phyloP scores from a whole-genome alignment of 805 yeast species.

The Saturnispora sanitii region DNA sequence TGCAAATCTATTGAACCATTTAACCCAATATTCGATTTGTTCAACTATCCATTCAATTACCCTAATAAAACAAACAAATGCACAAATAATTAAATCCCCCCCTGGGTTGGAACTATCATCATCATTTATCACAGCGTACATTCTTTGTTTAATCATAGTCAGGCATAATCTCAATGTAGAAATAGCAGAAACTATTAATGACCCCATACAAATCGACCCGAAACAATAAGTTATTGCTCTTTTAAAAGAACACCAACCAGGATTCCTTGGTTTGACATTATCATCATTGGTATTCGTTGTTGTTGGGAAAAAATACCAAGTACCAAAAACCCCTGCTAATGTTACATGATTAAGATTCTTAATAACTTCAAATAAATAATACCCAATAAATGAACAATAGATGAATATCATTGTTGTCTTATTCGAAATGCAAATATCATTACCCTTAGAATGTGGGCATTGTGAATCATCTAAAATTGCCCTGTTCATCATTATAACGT shows the following conservation, averaged over 20 bases:
- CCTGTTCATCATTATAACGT: conserved; percentile 32
- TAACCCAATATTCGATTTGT: conserved; percentile 35
- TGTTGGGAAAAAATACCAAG: conserved; percentile 70
- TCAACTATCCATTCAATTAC: conserved; percentile 57
- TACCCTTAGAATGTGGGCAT: conserved; percentile 24
- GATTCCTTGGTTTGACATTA: conserved; percentile 59
- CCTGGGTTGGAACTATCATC: conserved; percentile 42
- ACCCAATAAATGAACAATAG: conserved; percentile 74
- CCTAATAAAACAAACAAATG: conserved; percentile 34
- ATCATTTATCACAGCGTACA: conserved; percentile 27
- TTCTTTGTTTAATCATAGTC: conserved; percentile 35
- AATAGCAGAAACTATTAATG: conserved; percentile 62
- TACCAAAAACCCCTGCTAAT: conserved; percentile 76
- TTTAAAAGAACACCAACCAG: conserved; percentile 68
- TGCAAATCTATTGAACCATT: conserved; percentile 86
- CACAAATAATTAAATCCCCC: conserved; percentile 40
- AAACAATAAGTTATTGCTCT: conserved; percentile 79
- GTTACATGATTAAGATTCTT: conserved; percentile 74
- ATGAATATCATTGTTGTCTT: conserved; percentile 29
- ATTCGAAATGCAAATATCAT: conserved; percentile 25
- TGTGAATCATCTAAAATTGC: conserved; percentile 43
- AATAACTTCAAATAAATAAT: conserved; percentile 71
- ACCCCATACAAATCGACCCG: conserved; percentile 84
- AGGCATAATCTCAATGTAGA: conserved; percentile 53
- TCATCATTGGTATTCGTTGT: conserved; percentile 12